Evolutionary conservation across 2,329 filamentous ascomycete species (phyloP), one percentile per base, ranked within the genome.

Genomic region (Ophiocordyceps robertsii): DNA sequence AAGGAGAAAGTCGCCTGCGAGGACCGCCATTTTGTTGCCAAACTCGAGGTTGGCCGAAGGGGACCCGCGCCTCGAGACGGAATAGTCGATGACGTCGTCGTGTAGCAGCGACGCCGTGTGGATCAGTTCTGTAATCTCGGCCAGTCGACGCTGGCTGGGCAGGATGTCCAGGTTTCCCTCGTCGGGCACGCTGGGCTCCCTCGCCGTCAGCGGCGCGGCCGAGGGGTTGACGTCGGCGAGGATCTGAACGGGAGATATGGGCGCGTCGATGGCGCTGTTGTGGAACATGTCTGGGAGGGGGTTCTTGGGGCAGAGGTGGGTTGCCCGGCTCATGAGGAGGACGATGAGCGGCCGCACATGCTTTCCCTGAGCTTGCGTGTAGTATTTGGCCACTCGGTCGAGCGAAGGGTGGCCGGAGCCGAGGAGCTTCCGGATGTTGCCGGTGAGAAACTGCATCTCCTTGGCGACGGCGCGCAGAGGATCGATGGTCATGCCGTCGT

Each of bases 1-100:
- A 2, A 98, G 74, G 37, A 98, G 68, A 57, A 98, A 98, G 60
- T 98, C 92, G n/a, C 92, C 92, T 0, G 92, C 92, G 50, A 98
- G 66, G 3, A 98, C 90, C 13, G 92, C 90, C 90, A 98, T 96
- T 65, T 98, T 98, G 70, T 98, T 98, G 49, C 92, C 92, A 55
- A 96, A 96, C 55, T 89, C 85, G 47, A 92, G 75, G 60, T 98
- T 98, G 29, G 92, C 92, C 2, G 86, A 94, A 8, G 86, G 83
- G 3, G 80, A 78, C 29, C 86, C 85, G 46, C 92, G 84, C 43
- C 92, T 79, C 11, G 88, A 83, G 36, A 85, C 72, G 1, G 89
- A 93, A 60, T 90, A 84, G 59, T 98, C 92, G 57, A 98, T 95
- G 29, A 98, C 92, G 65, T 98, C 92, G 72, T 98, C 92, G 64